Percentiles rank a stretch among this genome's conserved stretches.
These are phyloP conservation scores for Karstenula rhodostoma DNA, from an alignment of 2,329 filamentous ascomycete species.

Conservation along the genomic window DNA sequence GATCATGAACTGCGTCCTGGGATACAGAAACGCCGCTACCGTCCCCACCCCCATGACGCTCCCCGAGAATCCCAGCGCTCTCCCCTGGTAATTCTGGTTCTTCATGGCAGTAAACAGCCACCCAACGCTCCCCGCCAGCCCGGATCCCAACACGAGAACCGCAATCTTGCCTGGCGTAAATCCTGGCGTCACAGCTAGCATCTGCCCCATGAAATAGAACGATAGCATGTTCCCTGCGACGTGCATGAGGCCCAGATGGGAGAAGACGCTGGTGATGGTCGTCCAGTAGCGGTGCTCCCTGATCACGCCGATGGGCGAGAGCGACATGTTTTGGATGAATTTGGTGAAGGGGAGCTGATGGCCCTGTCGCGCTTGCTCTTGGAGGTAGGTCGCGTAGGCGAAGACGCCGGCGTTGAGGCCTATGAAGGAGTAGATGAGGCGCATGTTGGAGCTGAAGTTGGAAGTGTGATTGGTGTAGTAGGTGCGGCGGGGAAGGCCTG, in stretches of 20 bases:
- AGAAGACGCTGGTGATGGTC: conserved; percentile 51
- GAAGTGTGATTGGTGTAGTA: conserved; percentile 16
- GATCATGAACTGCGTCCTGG: conserved; percentile 42
- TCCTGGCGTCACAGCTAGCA: conserved; percentile 41
- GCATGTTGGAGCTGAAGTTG: conserved; percentile 20
- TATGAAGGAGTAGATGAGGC: conserved; percentile 48
- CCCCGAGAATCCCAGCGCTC: conserved; percentile 51
- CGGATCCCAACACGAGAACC: conserved; percentile 43
- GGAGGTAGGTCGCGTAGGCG: conserved; percentile 46
- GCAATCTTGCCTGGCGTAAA: conserved; percentile 37
- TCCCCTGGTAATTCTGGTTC: not conserved
- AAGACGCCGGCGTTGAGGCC: conserved; percentile 53
- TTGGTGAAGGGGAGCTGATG: conserved; percentile 18
- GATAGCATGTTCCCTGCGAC: conserved; percentile 54
- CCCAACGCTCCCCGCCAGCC: conserved; percentile 31
- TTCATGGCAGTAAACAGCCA: conserved; percentile 21
- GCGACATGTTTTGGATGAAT: conserved; percentile 43
- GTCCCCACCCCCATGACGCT: conserved; percentile 49
- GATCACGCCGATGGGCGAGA: conserved; percentile 37
- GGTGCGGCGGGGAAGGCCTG: conserved; percentile 19
- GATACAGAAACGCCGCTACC: conserved; percentile 51
- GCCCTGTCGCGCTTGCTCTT: conserved; percentile 32
- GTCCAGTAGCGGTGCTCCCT: conserved; percentile 47
- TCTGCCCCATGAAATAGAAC: conserved; percentile 47
- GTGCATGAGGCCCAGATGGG: conserved; percentile 48